phyloP scores from a whole-genome alignment of 495 filamentous ascomycete genomes.

The Halenospora varia region DNA sequence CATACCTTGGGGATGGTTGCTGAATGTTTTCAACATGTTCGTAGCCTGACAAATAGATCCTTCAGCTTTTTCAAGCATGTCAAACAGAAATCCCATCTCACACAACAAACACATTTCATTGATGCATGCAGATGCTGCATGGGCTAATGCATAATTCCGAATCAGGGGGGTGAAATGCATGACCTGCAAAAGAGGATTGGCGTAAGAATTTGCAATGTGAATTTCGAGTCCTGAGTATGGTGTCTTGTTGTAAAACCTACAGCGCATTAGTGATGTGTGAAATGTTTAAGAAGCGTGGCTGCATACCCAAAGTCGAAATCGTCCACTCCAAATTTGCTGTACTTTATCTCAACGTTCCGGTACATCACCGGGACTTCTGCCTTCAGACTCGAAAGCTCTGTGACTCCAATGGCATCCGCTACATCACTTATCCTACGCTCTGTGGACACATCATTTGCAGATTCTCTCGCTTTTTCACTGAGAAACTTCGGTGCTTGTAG shows the following conservation, averaged over 20 bases:
- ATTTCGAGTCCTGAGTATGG: slow-evolving; percentile 88
- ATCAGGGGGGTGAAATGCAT: slow-evolving; percentile 85
- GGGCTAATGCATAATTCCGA: slow-evolving; percentile 85
- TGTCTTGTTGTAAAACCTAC: slow-evolving; percentile 89
- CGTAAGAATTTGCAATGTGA: slow-evolving; percentile 93
- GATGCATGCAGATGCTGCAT: slow-evolving; percentile 79
- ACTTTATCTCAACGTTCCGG: slow-evolving; percentile 90
- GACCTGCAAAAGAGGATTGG: slow-evolving; percentile 88
- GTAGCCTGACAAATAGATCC: slow-evolving; percentile 96
- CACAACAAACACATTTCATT: slow-evolving; percentile 83
- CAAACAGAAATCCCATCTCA: slow-evolving; percentile 92
- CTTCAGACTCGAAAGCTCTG: slow-evolving; percentile 57
- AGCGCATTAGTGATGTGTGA: slow-evolving; percentile 1
- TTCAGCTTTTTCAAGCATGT: slow-evolving; percentile 95
- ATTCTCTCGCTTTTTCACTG: slow-evolving; percentile 82
- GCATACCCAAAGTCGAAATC: slow-evolving; percentile 94
- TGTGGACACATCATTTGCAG: slow-evolving; percentile 40
- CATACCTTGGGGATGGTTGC: slow-evolving; percentile 64
- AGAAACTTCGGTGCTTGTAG: slow-evolving; percentile 77
- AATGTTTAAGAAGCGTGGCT: background rate
- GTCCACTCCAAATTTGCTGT: slow-evolving; percentile 94
- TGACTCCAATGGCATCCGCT: slow-evolving; percentile 53
- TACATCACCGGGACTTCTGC: slow-evolving; percentile 81
- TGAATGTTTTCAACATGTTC: slow-evolving; percentile 87
- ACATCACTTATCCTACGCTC: slow-evolving; percentile 55